phyloP scores from a whole-genome alignment of 192 early-diverging fungal species.

The Coemansia sp. region DNA sequence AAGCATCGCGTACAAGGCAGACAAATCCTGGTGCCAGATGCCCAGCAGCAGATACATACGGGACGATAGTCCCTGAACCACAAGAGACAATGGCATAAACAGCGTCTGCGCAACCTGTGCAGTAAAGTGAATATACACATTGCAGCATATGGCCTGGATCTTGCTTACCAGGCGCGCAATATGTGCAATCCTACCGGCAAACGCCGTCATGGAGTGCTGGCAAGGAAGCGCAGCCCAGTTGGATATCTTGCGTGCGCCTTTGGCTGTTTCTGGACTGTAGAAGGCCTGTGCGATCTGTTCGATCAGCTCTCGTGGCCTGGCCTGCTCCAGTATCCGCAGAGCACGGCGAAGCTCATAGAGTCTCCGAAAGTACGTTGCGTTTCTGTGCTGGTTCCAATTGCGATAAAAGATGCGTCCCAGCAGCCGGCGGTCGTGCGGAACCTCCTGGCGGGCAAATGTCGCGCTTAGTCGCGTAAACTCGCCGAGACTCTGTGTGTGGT shows the following conservation, averaged over 20 bases:
- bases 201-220: conserved; percentile 8
- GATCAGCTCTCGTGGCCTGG: conserved; percentile 4
- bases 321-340: conserved; percentile 22
- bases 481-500: conserved; percentile 18
- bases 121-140: conserved; percentile 24
- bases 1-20: conserved; percentile 14
- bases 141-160: conserved; percentile 15
- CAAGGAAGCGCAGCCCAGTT: conserved; percentile 35
- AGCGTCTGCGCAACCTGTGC: conserved; percentile 32
- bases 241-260: not conserved
- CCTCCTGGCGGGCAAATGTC: conserved; percentile 10
- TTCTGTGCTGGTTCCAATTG: conserved; percentile 45
- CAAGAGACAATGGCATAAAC: conserved; percentile 41
- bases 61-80: conserved; percentile 25
- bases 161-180: conserved; percentile 22
- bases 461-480: not conserved
- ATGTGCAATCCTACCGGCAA: conserved; percentile 12
- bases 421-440: conserved; percentile 26
- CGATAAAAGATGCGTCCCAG: conserved; percentile 39
- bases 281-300: conserved; percentile 6
- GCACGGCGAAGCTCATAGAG: conserved; percentile 33
- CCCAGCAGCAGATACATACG: conserved; percentile 24
- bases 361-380: conserved; percentile 23
- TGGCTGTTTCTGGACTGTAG: not conserved
- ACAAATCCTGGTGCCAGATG: conserved; percentile 27